Evolutionary conservation across 108 stramenopile genomes (phyloP).

Genomic region (Cyclotella atomus): DNA sequence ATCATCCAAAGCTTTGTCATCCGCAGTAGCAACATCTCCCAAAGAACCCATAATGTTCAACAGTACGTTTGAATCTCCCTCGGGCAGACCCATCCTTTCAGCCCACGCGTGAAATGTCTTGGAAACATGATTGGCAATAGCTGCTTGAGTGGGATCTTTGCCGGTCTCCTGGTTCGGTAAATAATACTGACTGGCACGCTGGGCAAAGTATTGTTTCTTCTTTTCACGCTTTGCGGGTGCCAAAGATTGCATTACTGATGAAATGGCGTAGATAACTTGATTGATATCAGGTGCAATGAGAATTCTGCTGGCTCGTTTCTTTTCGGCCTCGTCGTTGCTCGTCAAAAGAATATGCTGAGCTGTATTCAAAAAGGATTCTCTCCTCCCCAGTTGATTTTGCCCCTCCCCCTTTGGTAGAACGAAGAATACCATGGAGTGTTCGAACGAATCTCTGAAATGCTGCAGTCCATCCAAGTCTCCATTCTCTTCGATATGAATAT

Average conservation of each 20-base stretch:
- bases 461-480: constrained; percentile 36
- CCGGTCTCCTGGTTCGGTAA: constrained; percentile 26
- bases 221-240: constrained; percentile 52
- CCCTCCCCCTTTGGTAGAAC: constrained; percentile 29
- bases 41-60: constrained; percentile 52
- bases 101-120: constrained; percentile 47
- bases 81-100: constrained; percentile 49
- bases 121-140: constrained; percentile 45
- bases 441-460: constrained; percentile 52
- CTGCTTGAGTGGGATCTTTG: constrained; percentile 27
- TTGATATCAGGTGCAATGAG: constrained; percentile 34
- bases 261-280: constrained; percentile 37
- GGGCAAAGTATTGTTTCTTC: constrained; percentile 42
- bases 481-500: not conserved
- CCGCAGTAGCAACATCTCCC: constrained; percentile 44
- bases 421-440: constrained; percentile 56
- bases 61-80: constrained; percentile 56
- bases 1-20: constrained; percentile 33
- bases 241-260: constrained; percentile 44
- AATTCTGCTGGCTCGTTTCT: constrained; percentile 28
- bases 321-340: not conserved
- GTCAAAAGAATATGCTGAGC: constrained; percentile 43
- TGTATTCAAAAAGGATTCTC: constrained; percentile 55
- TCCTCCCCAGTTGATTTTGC: constrained; percentile 53
- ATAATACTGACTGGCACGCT: constrained; percentile 41